Percentiles rank a stretch among this genome's conserved stretches.
phyloP scores from a whole-genome alignment of 768 basidiomycete genomes.

The Hortiboletus campestris region DNA sequence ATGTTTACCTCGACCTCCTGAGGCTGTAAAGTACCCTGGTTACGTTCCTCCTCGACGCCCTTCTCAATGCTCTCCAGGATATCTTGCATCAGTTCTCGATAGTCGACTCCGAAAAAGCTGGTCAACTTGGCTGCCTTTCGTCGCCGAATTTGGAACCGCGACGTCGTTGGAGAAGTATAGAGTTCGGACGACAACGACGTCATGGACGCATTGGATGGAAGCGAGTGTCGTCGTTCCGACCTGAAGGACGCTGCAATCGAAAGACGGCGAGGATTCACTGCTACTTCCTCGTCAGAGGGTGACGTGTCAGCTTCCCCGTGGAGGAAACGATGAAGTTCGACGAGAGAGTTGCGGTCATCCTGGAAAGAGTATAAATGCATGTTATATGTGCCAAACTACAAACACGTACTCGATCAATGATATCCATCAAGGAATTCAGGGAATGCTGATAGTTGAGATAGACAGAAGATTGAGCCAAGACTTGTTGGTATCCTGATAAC shows the following conservation, averaged over 20 bases:
- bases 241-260: slow-evolving; percentile 42
- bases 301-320: slow-evolving; percentile 32
- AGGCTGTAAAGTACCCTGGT: slow-evolving; percentile 57
- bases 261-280: slow-evolving; percentile 22
- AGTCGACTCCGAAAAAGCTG: slow-evolving; percentile 85
- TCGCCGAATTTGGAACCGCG: slow-evolving; percentile 65
- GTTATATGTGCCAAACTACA: background rate
- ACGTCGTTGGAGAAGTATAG: slow-evolving; percentile 36
- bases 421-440: slow-evolving; percentile 75
- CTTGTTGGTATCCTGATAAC: slow-evolving; percentile 16
- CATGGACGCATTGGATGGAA: slow-evolving; percentile 63
- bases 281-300: slow-evolving; percentile 20
- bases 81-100: slow-evolving; percentile 72
- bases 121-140: slow-evolving; percentile 79
- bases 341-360: slow-evolving; percentile 76
- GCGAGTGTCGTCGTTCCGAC: slow-evolving; percentile 67
- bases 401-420: slow-evolving; percentile 68
- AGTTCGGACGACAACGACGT: slow-evolving; percentile 57
- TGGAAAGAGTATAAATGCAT: slow-evolving; percentile 28
- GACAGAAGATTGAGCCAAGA: slow-evolving; percentile 42
- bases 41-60: slow-evolving; percentile 68
- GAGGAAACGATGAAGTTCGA: slow-evolving; percentile 71
- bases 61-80: slow-evolving; percentile 80
- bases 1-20: slow-evolving; percentile 69
- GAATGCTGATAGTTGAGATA: slow-evolving; percentile 82